phyloP scores from a whole-genome alignment of 345 rosid species.

The Rhodomyrtus tomentosa region DNA sequence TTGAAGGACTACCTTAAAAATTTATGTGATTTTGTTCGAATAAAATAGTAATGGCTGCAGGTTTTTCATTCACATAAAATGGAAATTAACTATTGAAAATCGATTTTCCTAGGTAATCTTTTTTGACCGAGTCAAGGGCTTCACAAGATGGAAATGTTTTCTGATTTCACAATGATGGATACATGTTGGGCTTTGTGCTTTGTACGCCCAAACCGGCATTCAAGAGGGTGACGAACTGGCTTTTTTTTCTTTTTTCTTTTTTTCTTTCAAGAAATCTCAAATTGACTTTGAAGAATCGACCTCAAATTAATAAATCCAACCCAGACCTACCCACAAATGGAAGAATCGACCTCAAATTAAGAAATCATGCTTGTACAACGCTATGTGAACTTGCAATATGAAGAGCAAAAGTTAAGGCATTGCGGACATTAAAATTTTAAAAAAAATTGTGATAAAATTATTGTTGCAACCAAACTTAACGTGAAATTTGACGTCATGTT shows the following conservation, averaged over 20 bases:
- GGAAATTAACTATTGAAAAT: background rate
- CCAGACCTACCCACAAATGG: too few relatives aligned
- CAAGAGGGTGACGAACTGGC: fast-evolving
- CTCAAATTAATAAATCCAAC: background rate
- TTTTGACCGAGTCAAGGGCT: background rate
- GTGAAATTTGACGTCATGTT: too few relatives aligned
- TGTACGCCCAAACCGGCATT: background rate
- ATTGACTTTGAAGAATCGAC: background rate
- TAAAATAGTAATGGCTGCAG: too few relatives aligned
- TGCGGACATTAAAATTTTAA: too few relatives aligned
- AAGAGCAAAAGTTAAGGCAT: background rate
- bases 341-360: background rate
- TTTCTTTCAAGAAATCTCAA: background rate
- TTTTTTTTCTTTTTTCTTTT: too few relatives aligned
- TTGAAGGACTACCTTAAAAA: background rate
- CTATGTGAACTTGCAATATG: background rate
- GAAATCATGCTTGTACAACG: background rate
- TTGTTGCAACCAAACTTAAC: too few relatives aligned
- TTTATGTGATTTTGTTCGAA: too few relatives aligned
- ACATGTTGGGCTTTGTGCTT: background rate
- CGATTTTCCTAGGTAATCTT: background rate
- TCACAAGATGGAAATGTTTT: background rate
- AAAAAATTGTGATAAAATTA: too few relatives aligned
- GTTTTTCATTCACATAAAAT: background rate
- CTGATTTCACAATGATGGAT: background rate